These are phyloP conservation scores for Carex myosuroides DNA, from an alignment of 176 grass and related monocot genomes.

Conservation along the genomic window DNA sequence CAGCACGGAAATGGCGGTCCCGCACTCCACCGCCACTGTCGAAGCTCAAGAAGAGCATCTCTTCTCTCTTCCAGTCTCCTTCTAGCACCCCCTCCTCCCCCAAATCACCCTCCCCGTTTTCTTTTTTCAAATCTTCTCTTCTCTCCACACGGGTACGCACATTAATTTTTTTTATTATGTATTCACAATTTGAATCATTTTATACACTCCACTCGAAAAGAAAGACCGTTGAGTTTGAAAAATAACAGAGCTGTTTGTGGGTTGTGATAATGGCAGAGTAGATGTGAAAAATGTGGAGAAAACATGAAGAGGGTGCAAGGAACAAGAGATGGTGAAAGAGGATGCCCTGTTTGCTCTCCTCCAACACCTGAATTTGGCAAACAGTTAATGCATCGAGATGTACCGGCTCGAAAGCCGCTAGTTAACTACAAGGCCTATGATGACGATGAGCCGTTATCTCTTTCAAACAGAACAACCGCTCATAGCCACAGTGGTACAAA, in stretches of 20 bases:
- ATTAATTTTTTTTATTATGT: not conserved
- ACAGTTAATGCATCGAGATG: not conserved
- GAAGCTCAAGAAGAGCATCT: conserved; percentile 16
- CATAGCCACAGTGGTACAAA: conserved; percentile 9
- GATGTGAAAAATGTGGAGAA: conserved; percentile 15
- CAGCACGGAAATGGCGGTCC: conserved; percentile 27
- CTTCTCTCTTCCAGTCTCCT: conserved; percentile 17
- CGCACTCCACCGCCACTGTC: conserved; percentile 42
- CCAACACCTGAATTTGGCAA: conserved; percentile 25
- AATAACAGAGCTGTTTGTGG: not conserved
- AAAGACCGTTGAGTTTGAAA: no score
- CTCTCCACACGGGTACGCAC: conserved; percentile 43
- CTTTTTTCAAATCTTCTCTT: conserved; percentile 67
- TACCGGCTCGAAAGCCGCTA: not conserved
- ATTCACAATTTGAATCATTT: no score
- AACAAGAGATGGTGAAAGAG: not conserved
- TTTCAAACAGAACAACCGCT: conserved; percentile 8
- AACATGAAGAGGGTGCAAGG: conserved; percentile 8
- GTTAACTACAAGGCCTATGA: conserved; percentile 59
- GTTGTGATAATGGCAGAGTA: conserved; percentile 10
- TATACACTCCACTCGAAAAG: no score
- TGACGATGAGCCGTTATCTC: conserved; percentile 62
- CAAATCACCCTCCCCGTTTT: conserved; percentile 80
- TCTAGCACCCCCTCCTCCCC: conserved; percentile 55
- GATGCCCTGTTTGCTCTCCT: conserved; percentile 63